These are phyloP conservation scores for Clausena lansium DNA, from an alignment of 345 rosid species.

Conservation along the genomic window DNA sequence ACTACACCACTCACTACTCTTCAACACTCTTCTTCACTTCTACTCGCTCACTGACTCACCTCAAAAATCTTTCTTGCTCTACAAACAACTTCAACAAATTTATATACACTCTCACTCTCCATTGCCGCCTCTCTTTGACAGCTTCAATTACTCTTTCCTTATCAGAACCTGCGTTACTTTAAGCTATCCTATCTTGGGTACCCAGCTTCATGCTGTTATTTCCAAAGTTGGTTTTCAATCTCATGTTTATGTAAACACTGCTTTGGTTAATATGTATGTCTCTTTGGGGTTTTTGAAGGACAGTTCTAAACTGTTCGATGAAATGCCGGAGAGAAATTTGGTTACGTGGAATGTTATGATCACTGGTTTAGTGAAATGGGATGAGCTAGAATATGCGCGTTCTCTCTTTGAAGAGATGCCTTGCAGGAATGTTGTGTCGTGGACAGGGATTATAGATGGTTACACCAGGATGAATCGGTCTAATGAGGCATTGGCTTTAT, in stretches of 20 bases:
- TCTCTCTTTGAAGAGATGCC: slow-evolving; percentile 65
- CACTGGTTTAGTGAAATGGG: slow-evolving; percentile 61
- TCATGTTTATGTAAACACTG: slow-evolving; percentile 73
- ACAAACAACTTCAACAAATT: slow-evolving; percentile 43
- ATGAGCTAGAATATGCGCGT: slow-evolving; percentile 55
- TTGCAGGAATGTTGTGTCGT: slow-evolving; percentile 23
- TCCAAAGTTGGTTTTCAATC: slow-evolving; percentile 54
- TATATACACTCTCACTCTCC: slow-evolving; percentile 23
- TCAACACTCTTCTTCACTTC: slow-evolving; percentile 56
- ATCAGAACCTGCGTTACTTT: slow-evolving; percentile 42
- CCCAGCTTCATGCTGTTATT: slow-evolving; percentile 57
- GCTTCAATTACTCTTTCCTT: slow-evolving; percentile 59
- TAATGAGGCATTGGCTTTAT: too few species aligned
- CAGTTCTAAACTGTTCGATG: slow-evolving; percentile 55
- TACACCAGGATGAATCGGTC: slow-evolving; percentile 44
- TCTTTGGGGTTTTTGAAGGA: slow-evolving; percentile 25
- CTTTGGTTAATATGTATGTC: slow-evolving; percentile 46
- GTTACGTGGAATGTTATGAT: slow-evolving; percentile 88
- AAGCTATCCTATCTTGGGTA: slow-evolving; percentile 35
- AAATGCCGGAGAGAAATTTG: slow-evolving; percentile 57
- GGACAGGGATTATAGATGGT: slow-evolving; percentile 81
- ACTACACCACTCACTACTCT: slow-evolving; percentile 28
- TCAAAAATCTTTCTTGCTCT: slow-evolving; percentile 40
- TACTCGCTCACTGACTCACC: slow-evolving; percentile 46
- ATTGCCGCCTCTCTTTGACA: slow-evolving; percentile 43